A percentile compares a stretch with the other conserved stretches of the same genome.
Conservation (phyloP, 441 rosid genomes). For the Raphanus hybrid region DNA sequence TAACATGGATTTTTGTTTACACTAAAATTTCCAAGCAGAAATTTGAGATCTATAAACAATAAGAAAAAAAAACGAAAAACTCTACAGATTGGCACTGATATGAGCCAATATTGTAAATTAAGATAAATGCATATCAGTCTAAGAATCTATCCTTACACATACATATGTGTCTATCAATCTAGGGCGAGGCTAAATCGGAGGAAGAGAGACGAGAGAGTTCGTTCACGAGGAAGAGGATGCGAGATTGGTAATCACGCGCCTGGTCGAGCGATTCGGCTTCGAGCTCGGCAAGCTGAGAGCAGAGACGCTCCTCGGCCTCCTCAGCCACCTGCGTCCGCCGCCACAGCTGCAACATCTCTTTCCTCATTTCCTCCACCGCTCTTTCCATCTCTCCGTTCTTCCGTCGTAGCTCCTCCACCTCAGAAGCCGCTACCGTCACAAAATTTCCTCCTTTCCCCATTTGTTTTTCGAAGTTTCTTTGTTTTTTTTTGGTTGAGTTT, state of each 20-base stretch:
- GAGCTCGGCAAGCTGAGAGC: conserved; percentile 79
- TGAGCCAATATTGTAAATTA: background rate
- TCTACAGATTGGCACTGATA: conserved; percentile 20
- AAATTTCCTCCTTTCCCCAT: conserved; percentile 46
- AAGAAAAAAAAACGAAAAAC: background rate
- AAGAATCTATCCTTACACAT: conserved; percentile 9
- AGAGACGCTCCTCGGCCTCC: conserved; percentile 82
- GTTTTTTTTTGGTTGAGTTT: background rate
- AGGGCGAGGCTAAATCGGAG: conserved; percentile 25
- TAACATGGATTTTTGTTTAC: too few species aligned
- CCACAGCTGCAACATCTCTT: conserved; percentile 56
- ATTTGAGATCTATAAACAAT: background rate
- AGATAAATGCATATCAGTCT: conserved; percentile 8
- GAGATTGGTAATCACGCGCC: conserved; percentile 72
- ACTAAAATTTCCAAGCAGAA: too few species aligned
- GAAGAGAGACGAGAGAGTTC: conserved; percentile 57
- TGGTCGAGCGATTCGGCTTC: conserved; percentile 75
- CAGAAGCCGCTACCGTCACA: conserved; percentile 28
- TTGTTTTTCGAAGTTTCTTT: background rate
- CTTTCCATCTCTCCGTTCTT: conserved; percentile 71
- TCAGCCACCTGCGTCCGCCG: conserved; percentile 68
- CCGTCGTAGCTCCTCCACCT: conserved; percentile 47
- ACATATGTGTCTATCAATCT: background rate
- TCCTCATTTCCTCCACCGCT: conserved; percentile 68
- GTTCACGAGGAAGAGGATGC: conserved; percentile 58